Evolutionary conservation across 345 rosid species (phyloP).

Genomic region (Citrus sp.): DNA sequence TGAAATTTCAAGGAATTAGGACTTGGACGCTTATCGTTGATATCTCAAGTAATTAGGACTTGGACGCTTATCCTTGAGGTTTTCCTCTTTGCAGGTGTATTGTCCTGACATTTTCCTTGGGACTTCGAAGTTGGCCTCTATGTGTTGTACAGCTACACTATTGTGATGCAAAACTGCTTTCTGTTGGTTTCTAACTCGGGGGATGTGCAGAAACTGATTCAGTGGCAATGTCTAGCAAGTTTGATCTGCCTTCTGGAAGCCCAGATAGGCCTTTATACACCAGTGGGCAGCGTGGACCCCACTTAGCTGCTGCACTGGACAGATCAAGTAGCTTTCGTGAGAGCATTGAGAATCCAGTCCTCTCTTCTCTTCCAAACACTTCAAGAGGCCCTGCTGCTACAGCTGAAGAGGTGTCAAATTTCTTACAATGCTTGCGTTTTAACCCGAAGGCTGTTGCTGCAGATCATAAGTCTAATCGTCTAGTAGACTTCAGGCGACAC

Average conservation of each 20-base stretch:
- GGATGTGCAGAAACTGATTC: conserved; percentile 49
- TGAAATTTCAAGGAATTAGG: conserved; percentile 3
- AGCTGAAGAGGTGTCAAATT: conserved; percentile 67
- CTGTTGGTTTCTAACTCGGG: conserved; percentile 44
- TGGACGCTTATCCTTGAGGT: conserved; percentile 11
- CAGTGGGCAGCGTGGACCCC: conserved; percentile 77
- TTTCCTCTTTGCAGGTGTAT: conserved; percentile 47
- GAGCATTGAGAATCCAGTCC: conserved; percentile 62
- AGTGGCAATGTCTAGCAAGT: conserved; percentile 85
- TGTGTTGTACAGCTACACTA: conserved; percentile 46
- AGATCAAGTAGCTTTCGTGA: conserved; percentile 89
- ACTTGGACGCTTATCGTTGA: conserved; percentile 15
- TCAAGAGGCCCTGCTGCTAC: conserved; percentile 61
- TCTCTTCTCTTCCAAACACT: conserved; percentile 66
- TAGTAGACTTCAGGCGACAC: conserved; percentile 67
- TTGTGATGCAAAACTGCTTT: conserved; percentile 69
- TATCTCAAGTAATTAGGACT: conserved; percentile 7
- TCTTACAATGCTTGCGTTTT: conserved; percentile 70
- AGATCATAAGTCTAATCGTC: conserved; percentile 73
- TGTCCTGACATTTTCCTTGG: conserved; percentile 10
- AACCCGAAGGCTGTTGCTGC: conserved; percentile 73
- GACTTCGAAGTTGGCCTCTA: conserved; percentile 41
- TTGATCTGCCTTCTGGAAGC: conserved; percentile 80
- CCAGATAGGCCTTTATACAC: conserved; percentile 72
- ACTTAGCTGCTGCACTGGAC: conserved; percentile 66